Conservation (phyloP, 768 basidiomycete species). For the Leccinum disarticulatum region DNA sequence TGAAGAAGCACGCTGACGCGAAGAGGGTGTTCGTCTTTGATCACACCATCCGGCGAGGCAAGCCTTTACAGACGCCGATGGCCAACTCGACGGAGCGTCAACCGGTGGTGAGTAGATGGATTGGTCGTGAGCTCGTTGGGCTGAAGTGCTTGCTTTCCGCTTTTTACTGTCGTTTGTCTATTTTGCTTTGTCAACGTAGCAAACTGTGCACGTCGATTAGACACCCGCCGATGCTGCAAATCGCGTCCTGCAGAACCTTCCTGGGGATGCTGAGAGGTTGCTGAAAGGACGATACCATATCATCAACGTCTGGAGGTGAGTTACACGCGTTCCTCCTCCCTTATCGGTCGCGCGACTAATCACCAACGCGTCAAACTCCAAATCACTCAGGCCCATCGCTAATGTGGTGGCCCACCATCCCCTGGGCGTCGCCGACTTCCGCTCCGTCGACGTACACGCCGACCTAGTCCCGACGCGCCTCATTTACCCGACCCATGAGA, state of each 20-base stretch:
- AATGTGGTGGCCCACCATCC: slow-evolving; percentile 37
- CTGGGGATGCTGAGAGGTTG: slow-evolving; percentile 40
- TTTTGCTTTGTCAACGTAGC: slow-evolving; percentile 13
- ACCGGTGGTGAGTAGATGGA: slow-evolving; percentile 27
- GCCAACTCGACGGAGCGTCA: slow-evolving; percentile 13
- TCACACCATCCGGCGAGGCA: slow-evolving; percentile 36
- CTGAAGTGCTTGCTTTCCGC: too few species aligned
- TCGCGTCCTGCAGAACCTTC: slow-evolving; percentile 37
- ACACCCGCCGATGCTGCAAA: slow-evolving; percentile 33
- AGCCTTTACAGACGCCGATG: neutral
- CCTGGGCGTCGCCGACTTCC: slow-evolving; percentile 40
- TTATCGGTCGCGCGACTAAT: neutral
- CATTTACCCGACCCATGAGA: slow-evolving; percentile 26
- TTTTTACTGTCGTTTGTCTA: too few species aligned
- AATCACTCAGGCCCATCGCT: slow-evolving; percentile 27
- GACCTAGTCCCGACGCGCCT: slow-evolving; percentile 36
- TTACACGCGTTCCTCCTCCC: neutral
- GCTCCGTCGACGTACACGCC: slow-evolving; percentile 30
- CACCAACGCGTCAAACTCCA: neutral
- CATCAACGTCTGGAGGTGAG: slow-evolving; percentile 44
- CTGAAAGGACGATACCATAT: slow-evolving; percentile 40
- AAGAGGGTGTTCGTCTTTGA: slow-evolving; percentile 42
- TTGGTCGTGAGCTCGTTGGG: neutral
- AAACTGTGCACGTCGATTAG: slow-evolving; percentile 44
- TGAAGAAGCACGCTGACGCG: slow-evolving; percentile 38